A percentile compares a stretch with the other conserved stretches of the same genome.
Evolutionary conservation across 2,329 filamentous ascomycete genomes (phyloP).

Genomic region (Harringtonia lauricola): DNA sequence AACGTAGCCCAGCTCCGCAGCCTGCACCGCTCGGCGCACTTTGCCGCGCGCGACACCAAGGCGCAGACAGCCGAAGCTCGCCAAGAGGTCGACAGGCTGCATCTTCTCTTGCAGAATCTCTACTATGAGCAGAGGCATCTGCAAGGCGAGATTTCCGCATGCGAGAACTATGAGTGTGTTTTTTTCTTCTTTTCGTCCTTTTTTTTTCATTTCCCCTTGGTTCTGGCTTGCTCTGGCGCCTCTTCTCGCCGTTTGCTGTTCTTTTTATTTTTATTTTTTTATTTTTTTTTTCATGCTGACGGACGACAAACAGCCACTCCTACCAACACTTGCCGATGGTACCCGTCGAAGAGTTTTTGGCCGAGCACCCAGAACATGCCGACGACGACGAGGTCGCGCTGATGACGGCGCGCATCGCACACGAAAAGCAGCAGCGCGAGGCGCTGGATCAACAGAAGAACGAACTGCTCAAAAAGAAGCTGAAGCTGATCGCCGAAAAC

Average conservation of each 20-base stretch:
- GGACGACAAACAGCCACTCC: constrained; percentile 73
- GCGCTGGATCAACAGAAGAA: constrained; percentile 75
- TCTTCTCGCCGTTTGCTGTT: no score
- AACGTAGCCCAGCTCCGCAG: constrained; percentile 72
- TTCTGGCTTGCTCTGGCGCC: no score
- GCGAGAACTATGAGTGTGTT: constrained; percentile 81
- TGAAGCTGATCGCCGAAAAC: constrained; percentile 58
- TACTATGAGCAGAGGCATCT: constrained; percentile 94
- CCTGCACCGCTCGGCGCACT: constrained; percentile 70
- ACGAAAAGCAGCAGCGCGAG: constrained; percentile 78
- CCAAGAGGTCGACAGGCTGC: constrained; percentile 82
- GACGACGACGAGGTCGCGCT: constrained; percentile 65
- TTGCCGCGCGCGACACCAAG: constrained; percentile 78
- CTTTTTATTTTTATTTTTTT: neutral
- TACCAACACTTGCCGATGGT: constrained; percentile 80
- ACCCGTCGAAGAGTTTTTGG: constrained; percentile 71
- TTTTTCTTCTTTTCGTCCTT: neutral
- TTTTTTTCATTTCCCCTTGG: no score
- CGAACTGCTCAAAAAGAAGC: constrained; percentile 56
- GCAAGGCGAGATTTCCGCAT: constrained; percentile 79
- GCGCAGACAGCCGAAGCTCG: constrained; percentile 74
- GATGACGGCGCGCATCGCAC: constrained; percentile 83
- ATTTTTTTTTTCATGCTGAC: no score
- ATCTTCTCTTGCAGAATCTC: constrained; percentile 87
- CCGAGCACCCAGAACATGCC: constrained; percentile 62